A percentile compares a stretch with the other conserved stretches of the same genome.
phyloP scores from a whole-genome alignment of 2,329 filamentous ascomycete species.

The Juglanconis oblonga region DNA sequence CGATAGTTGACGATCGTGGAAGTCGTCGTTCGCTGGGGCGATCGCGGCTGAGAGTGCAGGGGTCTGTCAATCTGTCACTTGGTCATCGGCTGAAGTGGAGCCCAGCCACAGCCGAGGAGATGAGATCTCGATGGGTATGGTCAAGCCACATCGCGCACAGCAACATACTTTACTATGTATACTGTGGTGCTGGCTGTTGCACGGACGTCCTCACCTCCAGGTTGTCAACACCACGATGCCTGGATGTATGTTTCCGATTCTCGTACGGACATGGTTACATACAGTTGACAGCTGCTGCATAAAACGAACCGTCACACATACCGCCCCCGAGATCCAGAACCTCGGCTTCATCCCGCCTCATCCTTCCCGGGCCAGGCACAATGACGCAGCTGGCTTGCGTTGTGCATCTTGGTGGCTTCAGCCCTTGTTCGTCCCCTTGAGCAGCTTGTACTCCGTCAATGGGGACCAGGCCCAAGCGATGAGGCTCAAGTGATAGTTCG shows the following conservation, averaged over 20 bases:
- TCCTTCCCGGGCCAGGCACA: not conserved
- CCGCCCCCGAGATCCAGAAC: not conserved
- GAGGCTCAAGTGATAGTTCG: slow-evolving; percentile 14
- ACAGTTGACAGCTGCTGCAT: not conserved
- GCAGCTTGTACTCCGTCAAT: slow-evolving; percentile 17
- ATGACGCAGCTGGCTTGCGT: not conserved
- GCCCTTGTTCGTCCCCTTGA: slow-evolving; percentile 3
- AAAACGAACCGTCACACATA: not conserved
- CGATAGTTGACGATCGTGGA: slow-evolving; percentile 15
- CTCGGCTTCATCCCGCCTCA: not conserved
- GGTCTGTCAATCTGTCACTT: too few relatives aligned
- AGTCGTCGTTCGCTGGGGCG: not conserved
- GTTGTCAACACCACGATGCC: not conserved
- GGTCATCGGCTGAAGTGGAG: too few relatives aligned
- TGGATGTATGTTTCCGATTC: not conserved
- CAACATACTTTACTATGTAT: not conserved
- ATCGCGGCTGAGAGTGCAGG: not conserved
- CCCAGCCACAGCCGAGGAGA: not conserved
- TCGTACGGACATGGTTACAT: not conserved
- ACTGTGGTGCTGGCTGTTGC: too few relatives aligned
- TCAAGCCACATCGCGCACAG: not conserved
- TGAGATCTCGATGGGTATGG: not conserved
- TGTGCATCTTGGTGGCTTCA: not conserved
- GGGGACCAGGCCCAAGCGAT: slow-evolving; percentile 18
- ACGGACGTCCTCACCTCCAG: not conserved